phyloP scores from a whole-genome alignment of 2,329 filamentous ascomycete genomes.

The Helicocarpus griseus region DNA sequence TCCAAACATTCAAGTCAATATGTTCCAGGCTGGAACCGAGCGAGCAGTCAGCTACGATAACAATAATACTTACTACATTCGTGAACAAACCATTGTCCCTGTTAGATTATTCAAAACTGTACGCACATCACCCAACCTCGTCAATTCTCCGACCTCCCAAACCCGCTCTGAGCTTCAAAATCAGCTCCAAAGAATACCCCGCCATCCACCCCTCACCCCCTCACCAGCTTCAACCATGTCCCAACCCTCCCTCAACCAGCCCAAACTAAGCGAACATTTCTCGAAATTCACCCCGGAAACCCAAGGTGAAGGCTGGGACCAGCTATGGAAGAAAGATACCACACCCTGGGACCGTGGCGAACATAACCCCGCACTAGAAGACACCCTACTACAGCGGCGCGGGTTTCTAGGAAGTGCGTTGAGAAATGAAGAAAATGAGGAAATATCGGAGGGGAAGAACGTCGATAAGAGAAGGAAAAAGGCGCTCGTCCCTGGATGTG shows the following conservation, averaged over 20 bases:
- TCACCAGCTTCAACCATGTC: constrained; percentile 1
- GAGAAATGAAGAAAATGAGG: constrained; percentile 19
- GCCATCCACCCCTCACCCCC: not conserved
- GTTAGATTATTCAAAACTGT: not conserved
- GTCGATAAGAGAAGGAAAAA: constrained; percentile 31
- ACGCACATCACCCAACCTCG: too few relatives aligned
- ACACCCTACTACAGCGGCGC: constrained; percentile 36
- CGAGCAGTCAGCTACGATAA: not conserved
- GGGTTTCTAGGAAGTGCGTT: constrained; percentile 29
- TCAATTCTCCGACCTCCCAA: not conserved
- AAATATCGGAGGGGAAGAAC: constrained; percentile 6
- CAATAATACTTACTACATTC: not conserved
- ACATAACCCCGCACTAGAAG: constrained; percentile 50
- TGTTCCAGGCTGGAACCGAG: not conserved
- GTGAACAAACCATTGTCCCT: not conserved
- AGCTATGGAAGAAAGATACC: constrained; percentile 46
- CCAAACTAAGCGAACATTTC: constrained; percentile 29
- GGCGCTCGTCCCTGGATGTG: constrained; percentile 73
- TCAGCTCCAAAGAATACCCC: not conserved
- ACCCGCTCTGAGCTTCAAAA: not conserved
- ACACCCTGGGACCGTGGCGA: constrained; percentile 52
- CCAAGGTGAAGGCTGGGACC: constrained; percentile 43
- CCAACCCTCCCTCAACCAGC: not conserved
- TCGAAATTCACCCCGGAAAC: constrained; percentile 28
- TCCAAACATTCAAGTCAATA: not conserved